phyloP scores from a whole-genome alignment of 1,284 basidiomycete genomes.

The Leccinum brunneo-olivaceum region DNA sequence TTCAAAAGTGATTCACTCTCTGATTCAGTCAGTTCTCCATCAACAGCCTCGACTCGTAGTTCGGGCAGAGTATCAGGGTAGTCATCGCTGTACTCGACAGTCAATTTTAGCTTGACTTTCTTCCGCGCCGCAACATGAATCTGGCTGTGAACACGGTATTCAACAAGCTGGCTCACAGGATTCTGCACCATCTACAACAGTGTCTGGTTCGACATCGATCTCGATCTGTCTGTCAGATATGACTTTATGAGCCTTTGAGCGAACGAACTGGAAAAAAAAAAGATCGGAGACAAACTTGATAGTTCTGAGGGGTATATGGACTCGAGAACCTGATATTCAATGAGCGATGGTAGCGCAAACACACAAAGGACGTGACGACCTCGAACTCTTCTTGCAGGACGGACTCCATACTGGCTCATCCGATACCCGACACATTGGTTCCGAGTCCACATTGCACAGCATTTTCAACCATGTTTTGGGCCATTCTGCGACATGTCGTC shows the following conservation, averaged over 20 bases:
- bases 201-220: constrained; percentile 88
- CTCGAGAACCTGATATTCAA: constrained; percentile 71
- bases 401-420: constrained; percentile 42
- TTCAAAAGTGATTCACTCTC: constrained; percentile 52
- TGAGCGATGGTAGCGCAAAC: constrained; percentile 9
- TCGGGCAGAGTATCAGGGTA: constrained; percentile 79
- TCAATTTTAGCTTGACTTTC: constrained; percentile 71
- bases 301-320: constrained; percentile 94
- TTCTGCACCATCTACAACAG: constrained; percentile 54
- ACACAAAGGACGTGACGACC: constrained; percentile 39
- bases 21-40: constrained; percentile 62
- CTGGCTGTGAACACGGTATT: constrained; percentile 10
- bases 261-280: constrained; percentile 25
- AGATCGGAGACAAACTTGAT: constrained; percentile 61
- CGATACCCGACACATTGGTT: constrained; percentile 22
- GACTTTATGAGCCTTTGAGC: constrained; percentile 64
- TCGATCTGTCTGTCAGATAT: constrained; percentile 75
- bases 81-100: constrained; percentile 61
- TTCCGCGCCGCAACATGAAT: constrained; percentile 21
- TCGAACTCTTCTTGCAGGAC: constrained; percentile 83
- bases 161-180: constrained; percentile 42
- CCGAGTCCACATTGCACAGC: constrained; percentile 11
- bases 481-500: constrained; percentile 11
- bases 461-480: constrained; percentile 8
- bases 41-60: constrained; percentile 59